Percentiles rank a stretch among this genome's conserved stretches.
phyloP scores from a whole-genome alignment of 164 flowering plant species.

The Sextonia rubra region DNA sequence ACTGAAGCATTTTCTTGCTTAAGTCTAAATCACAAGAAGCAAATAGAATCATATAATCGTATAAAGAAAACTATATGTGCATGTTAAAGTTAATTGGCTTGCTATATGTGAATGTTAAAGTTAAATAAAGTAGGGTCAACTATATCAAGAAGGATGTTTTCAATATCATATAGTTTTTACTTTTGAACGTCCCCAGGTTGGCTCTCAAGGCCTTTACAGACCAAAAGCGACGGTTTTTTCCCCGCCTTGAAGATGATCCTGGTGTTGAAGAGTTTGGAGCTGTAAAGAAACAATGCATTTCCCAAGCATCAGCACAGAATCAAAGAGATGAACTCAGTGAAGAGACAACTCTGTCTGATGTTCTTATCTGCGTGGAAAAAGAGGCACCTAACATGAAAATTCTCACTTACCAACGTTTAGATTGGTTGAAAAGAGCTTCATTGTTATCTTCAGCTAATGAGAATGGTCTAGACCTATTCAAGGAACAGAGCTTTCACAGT shows the following conservation, averaged over 20 bases:
- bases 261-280: constrained; percentile 28
- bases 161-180: not conserved
- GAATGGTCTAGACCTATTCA: constrained; percentile 38
- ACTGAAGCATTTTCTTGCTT: no score
- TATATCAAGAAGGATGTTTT: no score
- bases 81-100: not conserved
- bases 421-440: constrained; percentile 82
- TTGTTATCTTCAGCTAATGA: constrained; percentile 45
- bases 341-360: constrained; percentile 48
- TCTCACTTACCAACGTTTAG: constrained; percentile 63
- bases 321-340: constrained; percentile 46
- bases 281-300: constrained; percentile 50
- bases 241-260: constrained; percentile 66
- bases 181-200: constrained; percentile 42
- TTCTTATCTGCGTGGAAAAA: constrained; percentile 47
- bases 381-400: constrained; percentile 55
- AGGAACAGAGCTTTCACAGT: constrained; percentile 38
- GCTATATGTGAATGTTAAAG: no score
- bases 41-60: no score
- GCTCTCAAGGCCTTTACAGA: constrained; percentile 95
- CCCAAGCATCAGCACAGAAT: constrained; percentile 21
- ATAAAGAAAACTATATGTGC: no score
- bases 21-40: no score
- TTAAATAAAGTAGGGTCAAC: no score
- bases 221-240: constrained; percentile 85